These are phyloP conservation scores for Fagus crenata DNA, from an alignment of 306 rosid genomes.

Conservation along the genomic window DNA sequence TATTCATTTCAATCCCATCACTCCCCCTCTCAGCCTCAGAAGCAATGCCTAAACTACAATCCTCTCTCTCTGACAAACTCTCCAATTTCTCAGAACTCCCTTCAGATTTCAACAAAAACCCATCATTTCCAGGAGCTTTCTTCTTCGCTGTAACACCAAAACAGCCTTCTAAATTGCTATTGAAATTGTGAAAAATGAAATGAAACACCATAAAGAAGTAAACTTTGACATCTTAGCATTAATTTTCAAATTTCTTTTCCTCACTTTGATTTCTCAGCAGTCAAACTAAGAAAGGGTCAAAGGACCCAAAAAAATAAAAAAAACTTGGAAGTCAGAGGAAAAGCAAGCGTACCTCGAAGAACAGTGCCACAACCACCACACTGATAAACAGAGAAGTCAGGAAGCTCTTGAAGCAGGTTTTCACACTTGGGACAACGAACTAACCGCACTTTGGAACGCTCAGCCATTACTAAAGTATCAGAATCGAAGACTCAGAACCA, in stretches of 20 bases:
- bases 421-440: conserved; percentile 41
- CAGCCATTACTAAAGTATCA: conserved; percentile 23
- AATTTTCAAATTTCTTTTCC: not conserved
- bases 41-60: conserved; percentile 10
- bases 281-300: conserved; percentile 8
- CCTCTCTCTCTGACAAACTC: conserved; percentile 32
- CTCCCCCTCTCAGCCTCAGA: conserved; percentile 30
- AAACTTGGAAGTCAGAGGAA: not conserved
- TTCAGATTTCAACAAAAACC: conserved; percentile 11
- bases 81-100: conserved; percentile 31
- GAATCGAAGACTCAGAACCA: conserved; percentile 22
- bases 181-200: not conserved
- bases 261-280: conserved; percentile 14
- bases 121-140: conserved; percentile 20
- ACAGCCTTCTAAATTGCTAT: conserved; percentile 8
- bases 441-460: conserved; percentile 29
- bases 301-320: not conserved
- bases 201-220: not conserved
- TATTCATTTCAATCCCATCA: conserved; percentile 29
- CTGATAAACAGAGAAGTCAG: conserved; percentile 30
- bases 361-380: conserved; percentile 42
- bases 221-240: not conserved
- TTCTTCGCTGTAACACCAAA: conserved; percentile 39
- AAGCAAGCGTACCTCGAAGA: conserved; percentile 36
- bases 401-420: conserved; percentile 32